Evolutionary conservation across 2,329 filamentous ascomycete genomes (phyloP), one percentile per base, ranked within the genome.

Genomic region (Grosmannia penicillata): DNA sequence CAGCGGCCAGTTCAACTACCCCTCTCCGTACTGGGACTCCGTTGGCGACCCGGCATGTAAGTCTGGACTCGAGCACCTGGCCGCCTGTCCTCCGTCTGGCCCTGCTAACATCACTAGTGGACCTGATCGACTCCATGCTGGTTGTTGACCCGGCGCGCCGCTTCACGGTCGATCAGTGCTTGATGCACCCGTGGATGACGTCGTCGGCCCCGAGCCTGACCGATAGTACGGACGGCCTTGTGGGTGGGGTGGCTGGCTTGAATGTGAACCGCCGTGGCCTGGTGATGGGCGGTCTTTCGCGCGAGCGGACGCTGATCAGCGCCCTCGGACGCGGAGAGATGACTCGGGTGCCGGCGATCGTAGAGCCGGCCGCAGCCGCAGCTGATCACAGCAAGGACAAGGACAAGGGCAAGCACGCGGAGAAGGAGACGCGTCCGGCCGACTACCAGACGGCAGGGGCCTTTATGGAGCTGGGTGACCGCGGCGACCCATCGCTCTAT

Each of bases 121-220:
- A 96, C 48, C 68, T 98, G 25, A 96, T 98, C 48, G 91, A 98
- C 56, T 72, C 71, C 30, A 98, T 98, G 91, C 71, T 98, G 36
- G 82, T 83, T 3, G 86, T 95, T 25, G 78, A 95, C 46, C 78
- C 85, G 3, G 75, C 84, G 22, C 74, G 79, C 56, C 77, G 91
- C 35, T 89, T 82, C 56, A 89, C 82, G 0, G 76, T 98, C 43
- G 87, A 96, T 46, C 76, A 93, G 50, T 96, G 91, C 53, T 69
- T 98, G 9, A 66, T 81, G 47, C 91, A 98, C 53, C 86, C 89
- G 0, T 98, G 91, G 91, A 73, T 85, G 38, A 85, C 75, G 1
- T 69, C 75, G 45, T 70, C 61, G 29, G 46, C 55, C 13, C 63
- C 72, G 26, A 76, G 69, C 43, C 66, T 79, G 23, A 78, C 77